A percentile compares a stretch with the other conserved stretches of the same genome.
Conservation (phyloP, 495 filamentous ascomycete species). For the Thermochaetoides thermophila region DNA sequence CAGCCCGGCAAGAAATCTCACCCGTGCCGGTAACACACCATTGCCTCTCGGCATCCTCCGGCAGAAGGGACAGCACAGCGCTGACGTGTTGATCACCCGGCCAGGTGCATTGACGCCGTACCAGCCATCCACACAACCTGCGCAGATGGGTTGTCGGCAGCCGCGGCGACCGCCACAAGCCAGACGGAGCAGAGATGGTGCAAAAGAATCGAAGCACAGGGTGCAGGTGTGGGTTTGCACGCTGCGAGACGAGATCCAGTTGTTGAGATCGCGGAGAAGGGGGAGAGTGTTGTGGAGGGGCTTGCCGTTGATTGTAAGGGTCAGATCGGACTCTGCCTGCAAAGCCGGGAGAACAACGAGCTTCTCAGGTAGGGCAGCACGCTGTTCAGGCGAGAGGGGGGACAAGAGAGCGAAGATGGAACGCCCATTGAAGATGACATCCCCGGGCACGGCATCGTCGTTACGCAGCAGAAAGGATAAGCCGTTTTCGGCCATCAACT, state of each 20-base stretch:
- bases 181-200: constrained; percentile 9
- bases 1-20: constrained; percentile 9
- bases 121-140: constrained; percentile 10
- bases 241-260: constrained; percentile 19
- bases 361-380: constrained; percentile 16
- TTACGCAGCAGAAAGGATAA: constrained; percentile 26
- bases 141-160: constrained; percentile 13
- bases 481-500: constrained; percentile 22
- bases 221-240: constrained; percentile 21
- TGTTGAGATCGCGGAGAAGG: constrained; percentile 18
- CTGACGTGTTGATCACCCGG: constrained; percentile 24
- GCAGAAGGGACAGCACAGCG: constrained; percentile 31
- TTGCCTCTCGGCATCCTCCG: constrained; percentile 19
- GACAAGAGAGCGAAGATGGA: constrained; percentile 27
- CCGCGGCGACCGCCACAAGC: constrained; percentile 14
- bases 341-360: constrained; percentile 21
- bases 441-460: constrained; percentile 12
- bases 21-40: constrained; percentile 9
- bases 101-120: constrained; percentile 19
- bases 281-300: constrained; percentile 21
- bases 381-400: constrained; percentile 3
- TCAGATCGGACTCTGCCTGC: constrained; percentile 4
- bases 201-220: constrained; percentile 25
- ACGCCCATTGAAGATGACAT: constrained; percentile 22
- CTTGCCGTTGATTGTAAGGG: constrained; percentile 23